phyloP scores from a whole-genome alignment of 2,329 filamentous ascomycete genomes.

The Fusarium verticillioides region DNA sequence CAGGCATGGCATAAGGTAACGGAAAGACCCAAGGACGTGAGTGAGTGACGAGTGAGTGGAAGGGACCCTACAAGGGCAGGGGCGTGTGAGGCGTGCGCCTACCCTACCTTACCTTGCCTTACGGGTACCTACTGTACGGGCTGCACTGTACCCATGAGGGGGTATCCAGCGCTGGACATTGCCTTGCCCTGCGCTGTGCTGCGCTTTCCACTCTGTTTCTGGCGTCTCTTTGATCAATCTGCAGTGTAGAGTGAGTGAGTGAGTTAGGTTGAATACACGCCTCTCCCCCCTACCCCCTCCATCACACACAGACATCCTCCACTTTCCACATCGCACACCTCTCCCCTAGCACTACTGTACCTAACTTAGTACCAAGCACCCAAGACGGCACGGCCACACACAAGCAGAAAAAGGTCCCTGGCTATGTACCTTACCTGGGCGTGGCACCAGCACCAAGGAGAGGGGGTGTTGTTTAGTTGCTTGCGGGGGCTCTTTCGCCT shows the following conservation, averaged over 20 bases:
- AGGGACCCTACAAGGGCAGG: slow-evolving; percentile 12
- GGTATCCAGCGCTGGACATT: slow-evolving; percentile 16
- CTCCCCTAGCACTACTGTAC: background rate
- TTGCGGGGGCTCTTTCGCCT: slow-evolving; percentile 19
- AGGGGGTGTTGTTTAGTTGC: slow-evolving; percentile 17
- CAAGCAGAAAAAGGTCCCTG: slow-evolving; percentile 36
- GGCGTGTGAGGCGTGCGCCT: background rate
- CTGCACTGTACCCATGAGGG: slow-evolving; percentile 7
- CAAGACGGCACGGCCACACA: slow-evolving; percentile 30
- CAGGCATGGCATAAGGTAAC: slow-evolving; percentile 18
- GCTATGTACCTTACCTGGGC: background rate
- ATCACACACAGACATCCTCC: slow-evolving; percentile 7
- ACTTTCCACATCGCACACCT: slow-evolving; percentile 12
- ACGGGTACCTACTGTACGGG: too few relatives aligned
- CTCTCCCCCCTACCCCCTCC: slow-evolving; percentile 2
- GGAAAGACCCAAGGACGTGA: slow-evolving; percentile 26
- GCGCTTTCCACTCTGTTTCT: background rate
- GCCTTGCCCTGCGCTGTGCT: slow-evolving; percentile 1
- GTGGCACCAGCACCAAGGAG: background rate
- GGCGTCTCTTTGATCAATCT: slow-evolving; percentile 14
- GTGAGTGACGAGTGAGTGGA: slow-evolving; percentile 24
- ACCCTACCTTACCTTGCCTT: background rate
- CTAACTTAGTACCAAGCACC: background rate
- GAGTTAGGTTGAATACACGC: background rate
- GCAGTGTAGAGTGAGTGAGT: background rate